Evolutionary conservation across 768 basidiomycete genomes (phyloP), one percentile per base, ranked within the genome.

Genomic region (Filobasidium floriforme): DNA sequence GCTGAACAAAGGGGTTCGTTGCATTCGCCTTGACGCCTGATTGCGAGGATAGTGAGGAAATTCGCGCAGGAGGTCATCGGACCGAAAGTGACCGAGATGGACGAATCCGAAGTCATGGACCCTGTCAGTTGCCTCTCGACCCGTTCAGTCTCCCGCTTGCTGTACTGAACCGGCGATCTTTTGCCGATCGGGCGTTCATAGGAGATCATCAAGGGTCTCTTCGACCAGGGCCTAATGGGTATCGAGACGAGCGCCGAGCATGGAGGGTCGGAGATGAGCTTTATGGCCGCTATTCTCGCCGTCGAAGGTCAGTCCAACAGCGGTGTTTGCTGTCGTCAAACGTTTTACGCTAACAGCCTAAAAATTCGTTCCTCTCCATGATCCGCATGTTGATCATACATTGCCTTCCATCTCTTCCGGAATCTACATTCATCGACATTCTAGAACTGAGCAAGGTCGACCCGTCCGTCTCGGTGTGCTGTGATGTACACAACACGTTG

Each of bases 401-500:
- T 41, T 37, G 32, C 55, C 55, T 28, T 59, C 55, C 5, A 59
- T 18, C 18, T 14, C 32, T 22, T 18, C 5, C 55, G n/a, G 22
- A 29, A n/a, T 19, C 32, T 59, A n/a, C 49, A 52, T 52, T 3
- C 22, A 5, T 7, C 18, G 9, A 37, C 32, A 9, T 12, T 3
- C 3, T 64, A 76, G 96, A 99, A 77, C 87, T 99, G 32, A 94
- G 96, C 41, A 92, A 90, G 74, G 82, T 97, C 43, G 96, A 99
- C 77, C 91, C 96, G 0, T 90, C 90, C 2, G 94, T 99, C 18
- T 96, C 93, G 4, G 96, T 98, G 29, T 80, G 94, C 77, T 93
- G 90, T 71, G 96, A 99, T 75, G 96, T 99, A 4, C 96, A 99
- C 83, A 98, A 98, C 78, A 99, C 96, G 14, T 86, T 99, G 44